phyloP scores from a whole-genome alignment of 148 eudicot genomes.

The Cornus controversa region DNA sequence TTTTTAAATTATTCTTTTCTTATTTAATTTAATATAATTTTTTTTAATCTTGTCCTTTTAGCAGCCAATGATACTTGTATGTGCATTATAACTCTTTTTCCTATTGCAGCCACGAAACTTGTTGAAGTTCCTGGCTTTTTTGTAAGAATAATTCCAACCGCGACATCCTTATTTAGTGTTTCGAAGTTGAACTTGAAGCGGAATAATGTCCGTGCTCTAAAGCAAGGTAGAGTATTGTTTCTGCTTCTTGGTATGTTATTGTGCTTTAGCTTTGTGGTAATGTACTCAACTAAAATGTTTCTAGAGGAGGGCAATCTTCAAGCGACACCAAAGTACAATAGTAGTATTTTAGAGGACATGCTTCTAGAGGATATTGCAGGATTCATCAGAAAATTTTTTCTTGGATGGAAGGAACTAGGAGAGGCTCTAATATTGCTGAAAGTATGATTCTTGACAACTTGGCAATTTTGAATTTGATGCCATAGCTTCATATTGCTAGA shows the following conservation, averaged over 20 bases:
- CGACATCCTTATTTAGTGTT: slow-evolving; percentile 52
- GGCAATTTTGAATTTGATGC: slow-evolving; percentile 5
- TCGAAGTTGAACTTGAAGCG: slow-evolving; percentile 61
- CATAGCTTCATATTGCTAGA: background rate
- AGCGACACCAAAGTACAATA: slow-evolving; percentile 80
- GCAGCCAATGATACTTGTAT: background rate
- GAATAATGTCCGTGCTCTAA: slow-evolving; percentile 65
- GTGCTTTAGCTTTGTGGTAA: slow-evolving; percentile 9
- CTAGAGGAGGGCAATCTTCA: slow-evolving; percentile 39
- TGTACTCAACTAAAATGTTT: background rate
- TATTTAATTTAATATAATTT: background rate
- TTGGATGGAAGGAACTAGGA: slow-evolving; percentile 71
- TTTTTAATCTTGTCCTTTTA: background rate
- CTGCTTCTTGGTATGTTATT: background rate
- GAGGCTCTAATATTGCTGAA: slow-evolving; percentile 81
- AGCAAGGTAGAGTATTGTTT: slow-evolving; percentile 50
- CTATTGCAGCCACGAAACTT: slow-evolving; percentile 36
- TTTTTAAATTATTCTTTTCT: background rate
- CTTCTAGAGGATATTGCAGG: slow-evolving; percentile 63
- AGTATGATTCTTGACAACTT: slow-evolving; percentile 34
- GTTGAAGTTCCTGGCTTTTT: slow-evolving; percentile 40
- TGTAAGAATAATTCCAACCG: slow-evolving; percentile 75
- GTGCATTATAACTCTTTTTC: slow-evolving; percentile 14
- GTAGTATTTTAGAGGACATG: slow-evolving; percentile 91
- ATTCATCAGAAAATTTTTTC: slow-evolving; percentile 47